Conservation (phyloP, 352 stramenopile species). For the Thalassiosira mediterranea region DNA sequence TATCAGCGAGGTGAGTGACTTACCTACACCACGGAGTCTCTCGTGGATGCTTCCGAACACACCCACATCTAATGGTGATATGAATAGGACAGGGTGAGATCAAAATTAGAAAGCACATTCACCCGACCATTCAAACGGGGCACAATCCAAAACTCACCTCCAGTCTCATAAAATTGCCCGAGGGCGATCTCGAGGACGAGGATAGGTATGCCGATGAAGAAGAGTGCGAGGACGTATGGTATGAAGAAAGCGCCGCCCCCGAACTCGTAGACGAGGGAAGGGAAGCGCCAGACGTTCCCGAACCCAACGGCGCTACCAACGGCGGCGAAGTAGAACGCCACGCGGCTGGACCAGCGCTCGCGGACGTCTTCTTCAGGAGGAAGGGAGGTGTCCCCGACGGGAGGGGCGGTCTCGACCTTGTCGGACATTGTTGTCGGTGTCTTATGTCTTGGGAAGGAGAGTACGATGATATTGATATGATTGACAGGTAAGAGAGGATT, state of each 20-base stretch:
- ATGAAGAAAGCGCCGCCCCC: conserved; percentile 81
- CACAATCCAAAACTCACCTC: conserved; percentile 22
- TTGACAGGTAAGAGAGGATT: too few species aligned
- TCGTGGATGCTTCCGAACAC: conserved; percentile 61
- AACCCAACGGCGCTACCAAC: conserved; percentile 76
- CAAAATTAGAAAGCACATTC: background rate
- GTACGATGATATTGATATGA: too few species aligned
- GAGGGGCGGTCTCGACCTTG: too few species aligned
- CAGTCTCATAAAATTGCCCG: conserved; percentile 67
- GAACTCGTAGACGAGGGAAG: conserved; percentile 70
- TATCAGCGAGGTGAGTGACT: too few species aligned
- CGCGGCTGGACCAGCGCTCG: conserved; percentile 51
- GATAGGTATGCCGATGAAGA: conserved; percentile 75
- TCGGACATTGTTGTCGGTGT: too few species aligned
- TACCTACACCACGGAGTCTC: conserved; percentile 55
- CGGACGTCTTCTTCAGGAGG: background rate
- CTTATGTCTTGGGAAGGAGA: too few species aligned
- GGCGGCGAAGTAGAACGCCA: conserved; percentile 75
- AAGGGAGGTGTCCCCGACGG: background rate
- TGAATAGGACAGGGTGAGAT: background rate
- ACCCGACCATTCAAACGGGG: background rate
- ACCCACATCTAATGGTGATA: conserved; percentile 35
- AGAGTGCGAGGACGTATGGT: conserved; percentile 72
- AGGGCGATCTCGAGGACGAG: conserved; percentile 76
- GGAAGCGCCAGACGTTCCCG: conserved; percentile 81